Evolutionary conservation across 179 eudicot species (phyloP).

Genomic region (Vitellaria paradoxa): DNA sequence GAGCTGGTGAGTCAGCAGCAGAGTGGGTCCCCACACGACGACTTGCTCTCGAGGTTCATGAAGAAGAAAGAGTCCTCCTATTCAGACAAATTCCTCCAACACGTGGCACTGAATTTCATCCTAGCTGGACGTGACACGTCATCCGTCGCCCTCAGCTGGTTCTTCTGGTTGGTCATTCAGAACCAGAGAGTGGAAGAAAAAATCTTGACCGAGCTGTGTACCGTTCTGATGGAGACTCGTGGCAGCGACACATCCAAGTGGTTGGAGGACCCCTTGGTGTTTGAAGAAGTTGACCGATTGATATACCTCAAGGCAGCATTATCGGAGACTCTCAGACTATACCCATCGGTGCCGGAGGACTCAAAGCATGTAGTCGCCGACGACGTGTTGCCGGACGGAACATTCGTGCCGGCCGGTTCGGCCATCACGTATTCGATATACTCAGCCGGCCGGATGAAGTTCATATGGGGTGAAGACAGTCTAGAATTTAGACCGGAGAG

Average conservation of each 20-base stretch:
- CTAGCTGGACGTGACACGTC: no score
- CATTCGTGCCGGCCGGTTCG: slow-evolving; percentile 57
- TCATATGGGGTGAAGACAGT: slow-evolving; percentile 64
- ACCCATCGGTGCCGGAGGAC: slow-evolving; percentile 17
- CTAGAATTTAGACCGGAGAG: slow-evolving; percentile 54
- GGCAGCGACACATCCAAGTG: slow-evolving; percentile 38
- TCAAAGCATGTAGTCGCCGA: slow-evolving; percentile 39
- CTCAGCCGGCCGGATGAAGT: slow-evolving; percentile 55
- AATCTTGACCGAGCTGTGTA: slow-evolving; percentile 41
- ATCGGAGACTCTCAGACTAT: slow-evolving; percentile 53
- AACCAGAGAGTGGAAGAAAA: slow-evolving; percentile 49
- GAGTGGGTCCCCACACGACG: slow-evolving; percentile 34
- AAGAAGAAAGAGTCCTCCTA: slow-evolving; percentile 49
- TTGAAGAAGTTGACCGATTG: slow-evolving; percentile 56
- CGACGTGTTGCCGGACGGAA: slow-evolving; percentile 43
- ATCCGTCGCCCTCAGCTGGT: slow-evolving; percentile 48
- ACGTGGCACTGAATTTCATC: slow-evolving; percentile 47
- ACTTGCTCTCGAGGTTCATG: slow-evolving; percentile 49
- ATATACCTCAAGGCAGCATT: slow-evolving; percentile 59
- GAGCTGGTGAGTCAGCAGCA: slow-evolving; percentile 30
- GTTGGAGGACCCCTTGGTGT: slow-evolving; percentile 46
- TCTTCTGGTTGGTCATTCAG: slow-evolving; percentile 45
- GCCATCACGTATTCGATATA: slow-evolving; percentile 56
- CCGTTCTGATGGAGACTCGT: slow-evolving; percentile 51
- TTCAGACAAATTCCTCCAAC: slow-evolving; percentile 47